Base-by-base conservation (phyloP, 2,329 filamentous ascomycete genomes). In the Penicillium rolfsii region DNA sequence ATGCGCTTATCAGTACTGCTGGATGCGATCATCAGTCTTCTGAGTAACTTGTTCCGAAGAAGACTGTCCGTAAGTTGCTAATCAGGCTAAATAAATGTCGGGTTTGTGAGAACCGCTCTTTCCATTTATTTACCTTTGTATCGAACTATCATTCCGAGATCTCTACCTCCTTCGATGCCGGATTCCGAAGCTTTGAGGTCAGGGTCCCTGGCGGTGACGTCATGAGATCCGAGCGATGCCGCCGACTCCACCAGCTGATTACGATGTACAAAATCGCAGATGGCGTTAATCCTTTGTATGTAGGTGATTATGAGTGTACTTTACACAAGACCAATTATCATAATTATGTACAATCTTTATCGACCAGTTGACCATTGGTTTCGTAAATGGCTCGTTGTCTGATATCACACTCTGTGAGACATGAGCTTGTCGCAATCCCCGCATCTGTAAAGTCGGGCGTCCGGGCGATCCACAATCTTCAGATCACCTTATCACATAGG, bases 191-290 rank as follows among this genome's bases (percentile, higher is more conserved):
- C 43, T 46, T 14, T 14, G 7, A 28, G 45, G 28, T 24, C 48
- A 50, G 14, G 16, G 28, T 8, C 53, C n/a, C 19, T n/a, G 8
- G 5, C 5, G 19, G 55, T 65, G 63, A 65, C 63, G 57, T 65
- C 63, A 65, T 43, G 53, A 61, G 28, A 56, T 58, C 60, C 59
- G 62, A 52, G 19, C 35, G 30, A 38, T 53, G 50, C 57, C 57
- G 57, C 55, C 33, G 45, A 40, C 57, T 59, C 57, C 57, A 50
- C 57, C 30, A 28, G 16, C 33, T 35, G 11, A 2, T 4, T 22
- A 24, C 28, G 1, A 4, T 7, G 24, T 26, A 33, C 30, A 33
- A 33, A 1, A n/a, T 19, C 19, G n/a, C 8, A 9, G 30, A 38
- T 43, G 6, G 1, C 28, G 14, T 16, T 46, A n/a, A 14, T 28